phyloP scores from a whole-genome alignment of 176 grass and related monocot species.

The Coix lacrymajobi region DNA sequence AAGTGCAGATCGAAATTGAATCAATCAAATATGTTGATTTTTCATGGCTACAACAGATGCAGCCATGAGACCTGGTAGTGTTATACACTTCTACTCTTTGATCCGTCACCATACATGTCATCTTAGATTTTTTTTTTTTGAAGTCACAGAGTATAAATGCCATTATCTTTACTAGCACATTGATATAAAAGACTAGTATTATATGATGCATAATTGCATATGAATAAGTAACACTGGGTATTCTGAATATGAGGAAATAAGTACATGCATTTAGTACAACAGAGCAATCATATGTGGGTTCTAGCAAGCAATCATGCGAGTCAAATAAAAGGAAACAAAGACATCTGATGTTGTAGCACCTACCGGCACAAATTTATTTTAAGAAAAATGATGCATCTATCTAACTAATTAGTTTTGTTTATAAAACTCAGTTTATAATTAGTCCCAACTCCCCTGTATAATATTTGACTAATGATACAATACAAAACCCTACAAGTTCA shows the following conservation, averaged over 20 bases:
- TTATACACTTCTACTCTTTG: neutral
- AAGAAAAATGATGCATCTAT: neutral
- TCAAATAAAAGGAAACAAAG: neutral
- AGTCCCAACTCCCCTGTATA: neutral
- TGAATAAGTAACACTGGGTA: neutral
- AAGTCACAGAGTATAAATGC: neutral
- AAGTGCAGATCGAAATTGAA: constrained; percentile 16
- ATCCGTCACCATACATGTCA: neutral
- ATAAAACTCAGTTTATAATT: neutral
- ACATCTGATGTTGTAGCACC: neutral
- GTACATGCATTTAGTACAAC: neutral
- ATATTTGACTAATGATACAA: neutral
- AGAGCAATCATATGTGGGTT: neutral
- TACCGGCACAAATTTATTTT: neutral
- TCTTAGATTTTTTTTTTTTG: neutral
- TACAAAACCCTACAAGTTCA: neutral
- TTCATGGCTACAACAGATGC: neutral
- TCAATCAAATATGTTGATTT: neutral
- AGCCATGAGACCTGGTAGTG: neutral
- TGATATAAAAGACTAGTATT: neutral
- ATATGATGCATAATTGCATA: neutral
- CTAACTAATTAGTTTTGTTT: neutral
- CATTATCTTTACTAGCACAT: neutral
- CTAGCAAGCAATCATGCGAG: neutral
- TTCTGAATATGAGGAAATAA: neutral